Evolutionary conservation across 1,284 basidiomycete genomes (phyloP).

Genomic region (Ceratobasidium sp.): DNA sequence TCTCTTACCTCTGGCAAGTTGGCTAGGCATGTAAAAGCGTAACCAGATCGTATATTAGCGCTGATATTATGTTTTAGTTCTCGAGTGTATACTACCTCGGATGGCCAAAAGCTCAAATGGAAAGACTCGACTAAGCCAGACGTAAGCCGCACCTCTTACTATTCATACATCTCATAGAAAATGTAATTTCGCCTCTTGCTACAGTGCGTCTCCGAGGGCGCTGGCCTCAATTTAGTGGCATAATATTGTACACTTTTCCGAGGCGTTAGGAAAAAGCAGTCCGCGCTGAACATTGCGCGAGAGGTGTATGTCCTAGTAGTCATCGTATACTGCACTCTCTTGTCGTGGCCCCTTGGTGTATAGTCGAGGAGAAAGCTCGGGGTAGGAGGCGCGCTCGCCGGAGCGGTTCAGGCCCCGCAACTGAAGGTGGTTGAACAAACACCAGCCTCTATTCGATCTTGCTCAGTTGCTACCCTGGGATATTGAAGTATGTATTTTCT

Average conservation of each 20-base stretch:
- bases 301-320: neutral
- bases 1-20: neutral
- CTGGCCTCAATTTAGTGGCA: conserved; percentile 4
- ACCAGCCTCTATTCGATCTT: too few species aligned
- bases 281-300: conserved; percentile 6
- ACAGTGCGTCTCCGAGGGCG: neutral
- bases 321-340: too few species aligned
- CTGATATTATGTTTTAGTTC: neutral
- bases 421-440: too few species aligned
- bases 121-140: neutral
- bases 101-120: conserved; percentile 21
- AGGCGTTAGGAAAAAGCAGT: neutral
- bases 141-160: neutral
- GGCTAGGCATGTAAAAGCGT: neutral
- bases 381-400: too few species aligned
- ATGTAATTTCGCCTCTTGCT: too few species aligned
- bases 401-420: too few species aligned
- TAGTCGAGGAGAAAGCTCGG: too few species aligned
- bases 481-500: too few species aligned
- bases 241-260: conserved; percentile 2
- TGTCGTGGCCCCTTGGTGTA: too few species aligned
- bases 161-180: neutral
- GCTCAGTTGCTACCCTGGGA: too few species aligned
- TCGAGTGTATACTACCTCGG: conserved; percentile 6
- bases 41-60: neutral